Evolutionary conservation across 176 grass and related monocot genomes (phyloP), one percentile per base, ranked within the genome.

Genomic region (Dactylis glomerata): DNA sequence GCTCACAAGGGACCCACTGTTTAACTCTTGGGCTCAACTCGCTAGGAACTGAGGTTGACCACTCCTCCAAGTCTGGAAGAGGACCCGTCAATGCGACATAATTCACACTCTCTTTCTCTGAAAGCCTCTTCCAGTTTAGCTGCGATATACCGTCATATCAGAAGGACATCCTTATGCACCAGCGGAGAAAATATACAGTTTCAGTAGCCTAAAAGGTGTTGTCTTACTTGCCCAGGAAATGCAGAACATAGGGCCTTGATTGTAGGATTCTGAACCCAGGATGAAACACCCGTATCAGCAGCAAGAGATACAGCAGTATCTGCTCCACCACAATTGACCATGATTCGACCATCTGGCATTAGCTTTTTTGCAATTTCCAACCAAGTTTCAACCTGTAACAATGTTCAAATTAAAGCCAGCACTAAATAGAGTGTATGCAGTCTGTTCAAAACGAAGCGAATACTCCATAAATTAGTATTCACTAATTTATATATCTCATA

Each of bases 261-360:
- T 81, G 92, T 88, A 82, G 96, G 85, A 77, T 98, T 95, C 51
- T 89, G 77, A 32, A 86, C 82, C 91, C 89, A 98, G 42, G 89
- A 89, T 0, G 81, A 87, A 42, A 47, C 79, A 27, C 77, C 78
- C 26, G 23, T 87, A 55, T 80, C 78, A 40, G 83, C 71, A 80
- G 77, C 77, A 80, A 86, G 89, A 92, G 86, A 95, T 73, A 85
- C 78, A 49, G 81, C 67, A 84, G 81, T 41, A 42, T 92, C 87
- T 70, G 73, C 90, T 86, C 93, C 96, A 61, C 89, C 93, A 68
- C 96, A 98, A 85, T 98, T 92, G 32, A 95, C 87, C 67, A 98
- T 95, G 69, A 98, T 98, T 80, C 93, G 86, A 61, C 93, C 96
- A 73, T 88, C 73, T 46, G 89, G 89, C 89, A 93, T 98, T 81